Evolutionary conservation across 1,139 yeast species (phyloP).

Genomic region (Geotrichum bryndzae): DNA sequence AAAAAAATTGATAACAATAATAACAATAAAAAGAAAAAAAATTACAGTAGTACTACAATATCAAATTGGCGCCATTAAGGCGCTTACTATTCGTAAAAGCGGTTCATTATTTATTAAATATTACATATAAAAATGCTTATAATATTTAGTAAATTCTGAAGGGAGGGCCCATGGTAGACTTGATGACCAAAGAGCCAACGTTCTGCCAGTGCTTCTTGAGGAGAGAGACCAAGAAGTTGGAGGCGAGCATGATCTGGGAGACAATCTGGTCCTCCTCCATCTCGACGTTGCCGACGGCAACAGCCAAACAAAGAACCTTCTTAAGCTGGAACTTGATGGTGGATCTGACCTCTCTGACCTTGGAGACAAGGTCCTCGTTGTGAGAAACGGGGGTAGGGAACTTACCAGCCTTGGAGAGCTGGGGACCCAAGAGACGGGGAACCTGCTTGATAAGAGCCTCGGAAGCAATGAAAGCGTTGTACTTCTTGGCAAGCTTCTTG

Average conservation of each 20-base stretch:
- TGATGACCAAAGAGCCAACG: constrained; percentile 98
- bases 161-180: constrained; percentile 99
- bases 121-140: neutral
- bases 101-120: neutral
- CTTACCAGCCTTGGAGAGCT: constrained; percentile 99
- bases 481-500: constrained; percentile 99
- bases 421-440: constrained; percentile 99
- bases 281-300: constrained; percentile 96
- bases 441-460: constrained; percentile 99
- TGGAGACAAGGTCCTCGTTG: constrained; percentile 93
- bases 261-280: constrained; percentile 96
- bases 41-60: neutral
- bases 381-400: constrained; percentile 99
- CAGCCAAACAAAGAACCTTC: constrained; percentile 85
- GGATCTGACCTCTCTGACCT: constrained; percentile 96
- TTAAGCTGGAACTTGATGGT: constrained; percentile 99
- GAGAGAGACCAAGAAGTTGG: constrained; percentile 98
- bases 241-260: constrained; percentile 97
- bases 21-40: neutral
- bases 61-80: neutral
- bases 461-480: constrained; percentile 99
- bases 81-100: neutral
- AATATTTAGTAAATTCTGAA: constrained; percentile 89
- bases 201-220: constrained; percentile 99
- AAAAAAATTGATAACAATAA: too few relatives aligned